Conservation (phyloP, 2,329 filamentous ascomycete species). For the Monosporascus sp. region DNA sequence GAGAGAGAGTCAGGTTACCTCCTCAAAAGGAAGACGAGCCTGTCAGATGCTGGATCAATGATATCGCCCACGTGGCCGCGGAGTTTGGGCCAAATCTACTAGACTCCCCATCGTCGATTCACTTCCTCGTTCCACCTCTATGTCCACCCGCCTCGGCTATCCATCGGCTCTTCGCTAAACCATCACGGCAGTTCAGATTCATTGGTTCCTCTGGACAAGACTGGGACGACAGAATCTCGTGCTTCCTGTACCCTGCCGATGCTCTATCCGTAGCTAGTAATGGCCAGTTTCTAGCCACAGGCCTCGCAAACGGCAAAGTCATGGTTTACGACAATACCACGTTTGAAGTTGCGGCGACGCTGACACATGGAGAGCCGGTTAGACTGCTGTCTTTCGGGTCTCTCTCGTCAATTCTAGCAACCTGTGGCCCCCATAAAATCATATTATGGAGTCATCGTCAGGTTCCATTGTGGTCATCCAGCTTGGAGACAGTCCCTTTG, state of each 20-base stretch:
- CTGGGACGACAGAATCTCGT: slow-evolving; percentile 4
- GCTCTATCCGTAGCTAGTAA: neutral
- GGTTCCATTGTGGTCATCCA: neutral
- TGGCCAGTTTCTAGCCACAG: neutral
- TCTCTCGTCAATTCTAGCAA: neutral
- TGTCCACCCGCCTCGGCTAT: slow-evolving; percentile 1
- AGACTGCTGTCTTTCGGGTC: neutral
- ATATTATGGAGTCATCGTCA: neutral
- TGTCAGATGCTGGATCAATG: neutral
- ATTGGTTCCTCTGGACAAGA: neutral
- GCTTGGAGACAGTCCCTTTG: neutral
- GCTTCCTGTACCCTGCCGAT: neutral
- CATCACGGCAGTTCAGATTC: neutral
- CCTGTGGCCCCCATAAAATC: neutral
- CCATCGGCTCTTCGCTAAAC: neutral
- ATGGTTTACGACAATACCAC: neutral
- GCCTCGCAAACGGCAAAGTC: neutral
- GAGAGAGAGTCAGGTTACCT: neutral
- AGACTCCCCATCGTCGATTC: slow-evolving; percentile 1
- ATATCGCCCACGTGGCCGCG: slow-evolving; percentile 1
- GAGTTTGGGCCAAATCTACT: slow-evolving; percentile 1
- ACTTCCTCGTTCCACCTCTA: slow-evolving; percentile 1
- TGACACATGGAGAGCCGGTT: neutral
- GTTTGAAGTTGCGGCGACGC: neutral
- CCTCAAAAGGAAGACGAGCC: neutral